Evolutionary conservation across 2,329 filamentous ascomycete genomes (phyloP).

Genomic region (Helicocarpus griseus): DNA sequence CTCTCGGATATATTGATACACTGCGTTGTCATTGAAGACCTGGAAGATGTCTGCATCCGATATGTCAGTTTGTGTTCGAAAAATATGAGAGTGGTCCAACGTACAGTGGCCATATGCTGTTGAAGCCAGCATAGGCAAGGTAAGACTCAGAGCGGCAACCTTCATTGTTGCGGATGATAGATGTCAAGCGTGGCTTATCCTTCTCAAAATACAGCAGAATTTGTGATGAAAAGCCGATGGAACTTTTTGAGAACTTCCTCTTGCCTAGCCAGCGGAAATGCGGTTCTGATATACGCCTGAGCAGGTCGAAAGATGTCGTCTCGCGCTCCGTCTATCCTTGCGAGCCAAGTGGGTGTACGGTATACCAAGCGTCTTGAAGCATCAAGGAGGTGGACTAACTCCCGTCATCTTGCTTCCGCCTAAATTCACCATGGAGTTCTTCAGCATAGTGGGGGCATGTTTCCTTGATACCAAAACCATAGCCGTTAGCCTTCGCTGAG

Average conservation of each 20-base stretch:
- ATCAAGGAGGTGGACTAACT: too few species aligned
- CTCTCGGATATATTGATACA: slow-evolving; percentile 31
- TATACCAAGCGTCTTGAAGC: not conserved
- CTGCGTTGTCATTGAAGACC: slow-evolving; percentile 18
- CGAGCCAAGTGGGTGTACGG: not conserved
- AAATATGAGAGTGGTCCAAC: not conserved
- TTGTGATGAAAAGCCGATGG: not conserved
- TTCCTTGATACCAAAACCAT: not conserved
- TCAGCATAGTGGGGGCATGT: not conserved
- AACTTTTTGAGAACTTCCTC: not conserved
- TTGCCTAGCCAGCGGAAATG: not conserved
- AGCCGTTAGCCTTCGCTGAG: not conserved
- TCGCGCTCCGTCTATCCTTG: not conserved
- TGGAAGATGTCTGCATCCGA: slow-evolving; percentile 21
- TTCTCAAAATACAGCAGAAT: not conserved
- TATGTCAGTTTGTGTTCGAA: not conserved
- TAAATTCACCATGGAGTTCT: not conserved
- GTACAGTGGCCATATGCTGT: slow-evolving; percentile 3
- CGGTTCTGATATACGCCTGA: slow-evolving; percentile 1
- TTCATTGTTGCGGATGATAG: not conserved
- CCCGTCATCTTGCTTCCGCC: too few species aligned
- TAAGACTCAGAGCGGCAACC: not conserved
- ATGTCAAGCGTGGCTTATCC: not conserved
- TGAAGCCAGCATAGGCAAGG: not conserved
- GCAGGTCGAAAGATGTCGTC: not conserved